phyloP scores from a whole-genome alignment of 2,329 filamentous ascomycete species.

The Leptographium wingfieldii region DNA sequence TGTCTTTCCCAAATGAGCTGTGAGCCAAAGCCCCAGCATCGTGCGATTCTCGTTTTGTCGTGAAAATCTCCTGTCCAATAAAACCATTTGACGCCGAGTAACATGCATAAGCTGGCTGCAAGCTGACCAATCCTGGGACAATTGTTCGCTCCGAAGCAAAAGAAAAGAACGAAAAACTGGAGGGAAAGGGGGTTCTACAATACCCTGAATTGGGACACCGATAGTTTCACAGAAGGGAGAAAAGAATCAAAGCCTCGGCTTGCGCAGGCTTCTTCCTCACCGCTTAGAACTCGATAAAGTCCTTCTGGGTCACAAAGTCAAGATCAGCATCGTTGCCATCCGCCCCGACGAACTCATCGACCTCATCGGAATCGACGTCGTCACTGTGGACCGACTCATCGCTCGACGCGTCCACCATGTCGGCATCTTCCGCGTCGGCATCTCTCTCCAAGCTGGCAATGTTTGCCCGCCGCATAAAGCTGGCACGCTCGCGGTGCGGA shows the following conservation, averaged over 20 bases:
- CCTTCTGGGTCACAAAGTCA: slow-evolving; percentile 44
- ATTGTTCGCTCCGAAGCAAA: not conserved
- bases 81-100: not conserved
- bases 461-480: slow-evolving; percentile 58
- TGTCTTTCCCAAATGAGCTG: not conserved
- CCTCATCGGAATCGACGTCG: slow-evolving; percentile 66
- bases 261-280: not conserved
- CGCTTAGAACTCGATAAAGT: slow-evolving; percentile 40
- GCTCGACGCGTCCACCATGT: slow-evolving; percentile 61
- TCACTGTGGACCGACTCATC: slow-evolving; percentile 66
- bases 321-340: slow-evolving; percentile 37
- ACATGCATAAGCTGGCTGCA: not conserved
- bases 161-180: not conserved
- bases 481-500: slow-evolving; percentile 78
- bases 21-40: not conserved
- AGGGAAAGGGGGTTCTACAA: slow-evolving; percentile 1
- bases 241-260: not conserved
- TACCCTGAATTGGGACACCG: not conserved
- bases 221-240: not conserved
- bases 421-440: slow-evolving; percentile 29
- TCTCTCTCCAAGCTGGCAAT: slow-evolving; percentile 26
- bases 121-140: not conserved
- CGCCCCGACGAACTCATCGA: slow-evolving; percentile 50
- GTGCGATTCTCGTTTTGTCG: not conserved
- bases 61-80: not conserved